Evolutionary conservation across 2,329 filamentous ascomycete genomes (phyloP).

Genomic region (Colletotrichum endophyticum): DNA sequence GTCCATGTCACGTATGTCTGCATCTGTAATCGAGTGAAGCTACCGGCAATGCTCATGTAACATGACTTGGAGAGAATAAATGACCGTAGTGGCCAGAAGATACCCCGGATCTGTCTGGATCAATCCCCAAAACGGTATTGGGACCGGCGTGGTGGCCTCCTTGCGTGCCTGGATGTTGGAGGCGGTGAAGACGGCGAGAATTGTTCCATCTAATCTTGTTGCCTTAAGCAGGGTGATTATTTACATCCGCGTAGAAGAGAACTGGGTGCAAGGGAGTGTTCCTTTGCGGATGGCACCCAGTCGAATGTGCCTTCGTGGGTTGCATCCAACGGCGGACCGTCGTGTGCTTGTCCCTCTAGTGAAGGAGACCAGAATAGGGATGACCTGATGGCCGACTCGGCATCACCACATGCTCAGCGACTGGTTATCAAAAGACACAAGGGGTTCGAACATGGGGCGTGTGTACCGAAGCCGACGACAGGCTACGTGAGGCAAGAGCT

Average conservation of each 20-base stretch:
- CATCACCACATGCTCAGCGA: background rate
- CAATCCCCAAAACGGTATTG: background rate
- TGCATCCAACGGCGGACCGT: background rate
- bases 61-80: background rate
- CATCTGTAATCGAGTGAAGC: background rate
- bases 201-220: background rate
- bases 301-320: background rate
- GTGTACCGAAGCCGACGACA: background rate
- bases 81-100: background rate
- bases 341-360: background rate
- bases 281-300: background rate
- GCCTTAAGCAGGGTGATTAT: background rate
- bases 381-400: background rate
- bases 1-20: background rate
- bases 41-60: background rate
- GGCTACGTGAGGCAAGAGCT: background rate
- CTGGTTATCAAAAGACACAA: background rate
- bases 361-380: background rate
- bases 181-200: background rate
- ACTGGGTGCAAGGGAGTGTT: background rate
- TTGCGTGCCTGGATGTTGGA: background rate
- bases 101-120: background rate
- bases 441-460: background rate
- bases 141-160: background rate
- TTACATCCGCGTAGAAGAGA: background rate